Base-by-base conservation (phyloP, 768 basidiomycete genomes). In the Artomyces pyxidatus region DNA sequence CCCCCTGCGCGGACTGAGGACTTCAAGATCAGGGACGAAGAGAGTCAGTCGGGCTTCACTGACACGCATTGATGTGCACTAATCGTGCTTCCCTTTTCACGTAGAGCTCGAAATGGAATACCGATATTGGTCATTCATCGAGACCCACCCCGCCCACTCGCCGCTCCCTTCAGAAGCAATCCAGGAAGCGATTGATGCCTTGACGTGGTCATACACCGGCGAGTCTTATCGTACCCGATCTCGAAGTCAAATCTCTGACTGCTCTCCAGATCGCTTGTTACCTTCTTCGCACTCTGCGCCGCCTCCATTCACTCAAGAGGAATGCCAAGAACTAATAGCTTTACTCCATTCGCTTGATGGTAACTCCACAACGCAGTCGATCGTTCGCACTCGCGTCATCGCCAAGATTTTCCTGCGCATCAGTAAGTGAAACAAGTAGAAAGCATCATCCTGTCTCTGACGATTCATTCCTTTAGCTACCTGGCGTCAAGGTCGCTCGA, bases 121-220 rank as follows among this genome's bases (percentile, higher is more conserved):
- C 56, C 72, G 83, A 47, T 91, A 88, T 59, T 91, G 89, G 89
- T 68, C 78, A 6, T 91, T 82, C 59, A 74, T 91, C 66, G 84
- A 88, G 62, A 66, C 75, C 28, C 87, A 90, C 56, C 88, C 88
- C 0, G 85, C 84, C 0, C 88, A 91, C 61, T 68, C 71, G 7
- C 59, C 72, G 0, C 68, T 90, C 23, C 75, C 82, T 7, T 58
- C 65, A 6, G 72, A 70, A 37, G 81, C 83, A 9, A 74, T 74
- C 42, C 64, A 69, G 0, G 88, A 91, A 55, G 88, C 88, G 1
- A 71, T 84, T 58, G 85, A 90, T 47, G 77, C 78, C 0, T 68
- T 91, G 54, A 85, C 78, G 21, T 91, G 89, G 88, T 78, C 83
- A 8, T 88, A 84, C 65, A 84, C 88, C 3, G 83, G 83, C 81